Percentiles rank a stretch among this genome's conserved stretches.
These are phyloP conservation scores for Linderniella brevidens DNA, from an alignment of 257 asterid species.

Conservation along the genomic window DNA sequence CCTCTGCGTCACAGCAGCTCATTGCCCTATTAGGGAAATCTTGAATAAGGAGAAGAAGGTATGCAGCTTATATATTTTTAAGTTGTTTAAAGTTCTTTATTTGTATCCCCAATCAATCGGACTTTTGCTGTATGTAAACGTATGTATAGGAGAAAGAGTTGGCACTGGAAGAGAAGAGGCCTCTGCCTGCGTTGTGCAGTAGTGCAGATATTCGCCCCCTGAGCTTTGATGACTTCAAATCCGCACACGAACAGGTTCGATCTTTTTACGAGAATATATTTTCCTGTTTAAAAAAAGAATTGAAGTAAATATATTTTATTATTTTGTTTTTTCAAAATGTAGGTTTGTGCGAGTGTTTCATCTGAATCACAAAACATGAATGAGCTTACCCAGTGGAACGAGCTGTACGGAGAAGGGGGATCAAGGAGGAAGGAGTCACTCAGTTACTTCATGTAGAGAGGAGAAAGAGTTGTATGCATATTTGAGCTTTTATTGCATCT, in stretches of 20 bases:
- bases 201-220: slow-evolving; percentile 66
- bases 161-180: slow-evolving; percentile 55
- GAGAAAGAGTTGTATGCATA: too few relatives aligned
- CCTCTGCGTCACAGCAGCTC: slow-evolving; percentile 86
- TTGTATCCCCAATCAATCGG: too few relatives aligned
- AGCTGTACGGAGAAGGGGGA: not conserved
- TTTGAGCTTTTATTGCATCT: too few relatives aligned
- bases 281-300: too few relatives aligned
- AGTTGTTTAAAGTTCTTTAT: too few relatives aligned
- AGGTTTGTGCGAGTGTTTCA: not conserved
- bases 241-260: slow-evolving; percentile 62
- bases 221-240: slow-evolving; percentile 60
- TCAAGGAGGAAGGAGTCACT: not conserved
- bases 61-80: too few relatives aligned
- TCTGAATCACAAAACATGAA: not conserved
- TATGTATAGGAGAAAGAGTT: slow-evolving; percentile 54
- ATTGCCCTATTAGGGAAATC: slow-evolving; percentile 78
- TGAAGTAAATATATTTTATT: too few relatives aligned
- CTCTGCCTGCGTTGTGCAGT: slow-evolving; percentile 59
- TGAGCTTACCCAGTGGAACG: not conserved
- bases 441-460: not conserved
- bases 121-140: too few relatives aligned
- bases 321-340: too few relatives aligned
- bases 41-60: slow-evolving; percentile 86
- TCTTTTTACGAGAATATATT: too few relatives aligned